These are phyloP conservation scores for Quercus lobata DNA, from an alignment of 331 rosid genomes.

Conservation along the genomic window DNA sequence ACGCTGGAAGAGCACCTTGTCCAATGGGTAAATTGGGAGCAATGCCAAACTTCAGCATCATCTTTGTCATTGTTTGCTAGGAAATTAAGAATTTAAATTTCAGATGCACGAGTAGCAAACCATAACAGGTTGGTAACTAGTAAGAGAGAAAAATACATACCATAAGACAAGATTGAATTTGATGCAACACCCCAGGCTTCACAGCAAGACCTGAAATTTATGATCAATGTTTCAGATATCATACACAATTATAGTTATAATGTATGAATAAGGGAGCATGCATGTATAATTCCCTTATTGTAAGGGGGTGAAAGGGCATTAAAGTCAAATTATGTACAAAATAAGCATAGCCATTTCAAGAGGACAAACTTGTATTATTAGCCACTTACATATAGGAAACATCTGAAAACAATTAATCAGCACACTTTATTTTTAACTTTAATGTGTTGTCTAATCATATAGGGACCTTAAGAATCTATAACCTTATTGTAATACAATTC, in stretches of 20 bases:
- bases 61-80: conserved; percentile 64
- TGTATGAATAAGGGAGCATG: background rate
- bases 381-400: background rate
- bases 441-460: background rate
- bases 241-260: conserved; percentile 1
- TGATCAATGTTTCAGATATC: background rate
- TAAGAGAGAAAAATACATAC: conserved; percentile 49
- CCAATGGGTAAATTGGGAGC: conserved; percentile 43
- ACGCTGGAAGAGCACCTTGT: conserved; percentile 52
- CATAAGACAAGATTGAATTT: conserved; percentile 53
- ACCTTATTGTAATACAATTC: background rate
- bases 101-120: conserved; percentile 18
- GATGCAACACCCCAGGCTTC: conserved; percentile 71
- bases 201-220: conserved; percentile 71
- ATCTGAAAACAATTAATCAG: background rate
- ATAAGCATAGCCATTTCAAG: conserved; percentile 5
- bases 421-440: background rate
- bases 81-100: conserved; percentile 24
- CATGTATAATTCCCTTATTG: background rate
- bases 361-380: background rate
- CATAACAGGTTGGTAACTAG: background rate
- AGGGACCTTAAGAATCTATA: no score
- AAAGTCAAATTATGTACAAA: background rate
- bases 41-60: conserved; percentile 69
- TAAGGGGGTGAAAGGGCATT: background rate